These are phyloP conservation scores for Coccomyxa sp. DNA, from an alignment of 139 green algal genomes.

Conservation along the genomic window DNA sequence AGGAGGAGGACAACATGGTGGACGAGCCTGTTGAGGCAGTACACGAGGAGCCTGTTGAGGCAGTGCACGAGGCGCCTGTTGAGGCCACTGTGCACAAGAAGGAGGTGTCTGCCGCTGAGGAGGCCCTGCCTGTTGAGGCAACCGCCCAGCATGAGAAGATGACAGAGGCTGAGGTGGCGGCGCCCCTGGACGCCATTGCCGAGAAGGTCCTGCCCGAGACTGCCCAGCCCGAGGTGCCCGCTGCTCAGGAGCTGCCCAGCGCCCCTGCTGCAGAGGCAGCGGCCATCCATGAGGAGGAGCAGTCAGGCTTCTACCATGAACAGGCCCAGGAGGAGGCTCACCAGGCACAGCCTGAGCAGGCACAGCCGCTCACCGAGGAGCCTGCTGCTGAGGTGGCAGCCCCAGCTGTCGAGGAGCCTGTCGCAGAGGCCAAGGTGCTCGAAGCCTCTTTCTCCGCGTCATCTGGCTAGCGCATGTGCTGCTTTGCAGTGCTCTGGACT, in stretches of 20 bases:
- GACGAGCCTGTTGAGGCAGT: not conserved
- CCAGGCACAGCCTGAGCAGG: not conserved
- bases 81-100: not conserved
- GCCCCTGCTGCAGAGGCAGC: not conserved
- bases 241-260: not conserved
- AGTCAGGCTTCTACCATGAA: not conserved
- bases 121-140: not conserved
- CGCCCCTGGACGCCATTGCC: not conserved
- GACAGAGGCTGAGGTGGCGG: not conserved
- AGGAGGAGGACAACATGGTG: not conserved
- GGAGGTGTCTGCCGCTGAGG: not conserved
- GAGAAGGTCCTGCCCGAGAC: not conserved
- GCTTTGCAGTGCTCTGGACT: too few relatives aligned
- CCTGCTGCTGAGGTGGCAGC: not conserved
- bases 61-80: not conserved
- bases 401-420: too few relatives aligned
- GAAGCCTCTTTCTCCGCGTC: too few relatives aligned
- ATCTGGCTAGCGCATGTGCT: too few relatives aligned
- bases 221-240: not conserved
- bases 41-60: not conserved
- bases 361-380: not conserved
- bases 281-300: not conserved
- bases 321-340: not conserved
- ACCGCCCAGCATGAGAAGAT: not conserved
- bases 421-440: too few relatives aligned